Conservation (phyloP, 106 monocot genomes). For the Iris macrosiphon region DNA sequence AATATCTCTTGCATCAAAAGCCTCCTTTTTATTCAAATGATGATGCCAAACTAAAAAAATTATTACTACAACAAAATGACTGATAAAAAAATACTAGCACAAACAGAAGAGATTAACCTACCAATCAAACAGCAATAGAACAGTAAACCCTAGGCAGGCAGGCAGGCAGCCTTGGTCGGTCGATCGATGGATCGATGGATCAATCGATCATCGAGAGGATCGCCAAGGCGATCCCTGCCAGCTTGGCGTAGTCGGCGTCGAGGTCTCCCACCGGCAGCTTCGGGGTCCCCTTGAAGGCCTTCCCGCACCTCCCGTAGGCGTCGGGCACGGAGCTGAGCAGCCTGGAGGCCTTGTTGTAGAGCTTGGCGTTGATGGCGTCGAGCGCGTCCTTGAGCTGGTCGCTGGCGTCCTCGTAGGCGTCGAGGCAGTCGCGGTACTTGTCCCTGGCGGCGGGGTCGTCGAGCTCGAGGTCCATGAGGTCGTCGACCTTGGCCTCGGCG, state of each 20-base stretch:
- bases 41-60: no score
- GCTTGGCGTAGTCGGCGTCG: no score
- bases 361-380: background rate
- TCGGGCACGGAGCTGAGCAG: background rate
- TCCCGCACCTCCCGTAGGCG: background rate
- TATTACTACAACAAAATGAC: no score
- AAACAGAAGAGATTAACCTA: no score
- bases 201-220: background rate
- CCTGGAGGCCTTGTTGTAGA: background rate
- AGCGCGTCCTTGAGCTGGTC: background rate
- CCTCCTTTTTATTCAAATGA: no score
- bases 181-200: no score
- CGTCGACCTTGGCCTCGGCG: background rate
- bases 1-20: no score
- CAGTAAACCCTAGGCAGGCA: no score
- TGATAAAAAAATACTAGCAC: no score
- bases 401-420: background rate
- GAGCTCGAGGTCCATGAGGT: slow-evolving; percentile 2
- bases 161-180: no score
- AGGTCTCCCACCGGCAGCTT: no score
- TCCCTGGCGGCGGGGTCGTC: background rate
- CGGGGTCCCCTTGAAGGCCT: background rate
- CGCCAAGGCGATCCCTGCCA: background rate
- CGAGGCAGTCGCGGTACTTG: background rate
- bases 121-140: no score